Percentiles rank a stretch among this genome's conserved stretches.
Conservation (phyloP, 805 yeast genomes). For the Saccharomyces paradoxus region DNA sequence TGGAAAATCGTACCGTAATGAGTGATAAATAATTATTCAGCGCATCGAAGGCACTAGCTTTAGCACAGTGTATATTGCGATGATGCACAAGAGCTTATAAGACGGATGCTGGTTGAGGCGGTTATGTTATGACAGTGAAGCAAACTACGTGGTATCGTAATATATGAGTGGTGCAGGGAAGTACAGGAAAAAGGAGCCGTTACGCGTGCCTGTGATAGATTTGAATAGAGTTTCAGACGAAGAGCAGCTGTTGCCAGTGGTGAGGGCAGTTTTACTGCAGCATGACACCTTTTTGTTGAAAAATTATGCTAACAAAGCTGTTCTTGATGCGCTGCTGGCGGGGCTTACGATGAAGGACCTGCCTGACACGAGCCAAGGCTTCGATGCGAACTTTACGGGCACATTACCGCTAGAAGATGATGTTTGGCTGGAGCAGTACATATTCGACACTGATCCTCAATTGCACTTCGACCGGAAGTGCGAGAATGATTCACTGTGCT, state of each 20-base stretch:
- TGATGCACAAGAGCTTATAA: neutral
- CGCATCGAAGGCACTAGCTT: neutral
- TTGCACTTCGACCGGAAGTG: constrained; percentile 14
- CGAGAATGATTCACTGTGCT: constrained; percentile 7
- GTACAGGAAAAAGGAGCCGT: neutral
- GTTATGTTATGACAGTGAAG: neutral
- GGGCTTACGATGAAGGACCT: constrained; percentile 3
- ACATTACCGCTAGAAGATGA: constrained; percentile 10
- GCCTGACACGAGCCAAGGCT: constrained; percentile 13
- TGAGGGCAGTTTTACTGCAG: constrained; percentile 14
- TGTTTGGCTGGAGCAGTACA: constrained; percentile 22
- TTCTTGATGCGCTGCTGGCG: constrained; percentile 10
- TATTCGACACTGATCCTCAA: constrained; percentile 14
- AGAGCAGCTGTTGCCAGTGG: constrained; percentile 16
- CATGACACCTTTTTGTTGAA: constrained; percentile 25
- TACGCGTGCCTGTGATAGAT: constrained; percentile 19
- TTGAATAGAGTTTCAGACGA: constrained; percentile 21
- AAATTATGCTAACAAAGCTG: constrained; percentile 24
- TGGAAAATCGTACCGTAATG: neutral
- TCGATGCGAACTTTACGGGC: constrained; percentile 27
- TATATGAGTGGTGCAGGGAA: neutral
- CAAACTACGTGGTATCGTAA: neutral
- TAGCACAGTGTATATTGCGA: neutral
- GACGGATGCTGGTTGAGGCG: neutral
- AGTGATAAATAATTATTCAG: neutral